phyloP scores from a whole-genome alignment of 306 rosid species.

The Quercus berberidifolia region DNA sequence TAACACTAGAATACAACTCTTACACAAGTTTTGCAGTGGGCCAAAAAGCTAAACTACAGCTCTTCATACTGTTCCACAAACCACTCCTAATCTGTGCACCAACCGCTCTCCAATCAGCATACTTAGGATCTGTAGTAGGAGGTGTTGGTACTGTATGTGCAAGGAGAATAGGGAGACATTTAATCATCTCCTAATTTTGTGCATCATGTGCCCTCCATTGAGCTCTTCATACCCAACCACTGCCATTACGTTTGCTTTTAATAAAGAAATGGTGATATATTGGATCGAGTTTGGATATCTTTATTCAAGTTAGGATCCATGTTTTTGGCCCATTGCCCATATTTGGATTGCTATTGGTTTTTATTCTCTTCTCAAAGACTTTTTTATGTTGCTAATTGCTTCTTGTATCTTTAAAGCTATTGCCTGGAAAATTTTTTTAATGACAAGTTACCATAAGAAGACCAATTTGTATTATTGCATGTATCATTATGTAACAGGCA shows the following conservation, averaged over 20 bases:
- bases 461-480: not conserved
- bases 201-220: too few species aligned
- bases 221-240: not conserved
- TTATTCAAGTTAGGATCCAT: not conserved
- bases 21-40: too few species aligned
- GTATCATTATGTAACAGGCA: not conserved
- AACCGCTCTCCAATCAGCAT: too few species aligned
- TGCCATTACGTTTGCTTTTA: not conserved
- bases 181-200: too few species aligned
- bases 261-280: not conserved
- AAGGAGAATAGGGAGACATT: too few species aligned
- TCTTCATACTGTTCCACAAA: too few species aligned
- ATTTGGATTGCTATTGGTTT: not conserved
- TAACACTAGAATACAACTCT: too few species aligned
- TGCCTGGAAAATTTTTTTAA: not conserved
- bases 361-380: not conserved
- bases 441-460: not conserved
- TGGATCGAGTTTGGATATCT: not conserved
- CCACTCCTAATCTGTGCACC: too few species aligned
- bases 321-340: not conserved
- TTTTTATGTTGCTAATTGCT: not conserved
- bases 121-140: too few species aligned
- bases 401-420: not conserved
- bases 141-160: too few species aligned
- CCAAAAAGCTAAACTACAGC: too few species aligned